These are phyloP conservation scores for Neostapfia colusana DNA, from an alignment of 176 grass and related monocot species.

Conservation along the genomic window DNA sequence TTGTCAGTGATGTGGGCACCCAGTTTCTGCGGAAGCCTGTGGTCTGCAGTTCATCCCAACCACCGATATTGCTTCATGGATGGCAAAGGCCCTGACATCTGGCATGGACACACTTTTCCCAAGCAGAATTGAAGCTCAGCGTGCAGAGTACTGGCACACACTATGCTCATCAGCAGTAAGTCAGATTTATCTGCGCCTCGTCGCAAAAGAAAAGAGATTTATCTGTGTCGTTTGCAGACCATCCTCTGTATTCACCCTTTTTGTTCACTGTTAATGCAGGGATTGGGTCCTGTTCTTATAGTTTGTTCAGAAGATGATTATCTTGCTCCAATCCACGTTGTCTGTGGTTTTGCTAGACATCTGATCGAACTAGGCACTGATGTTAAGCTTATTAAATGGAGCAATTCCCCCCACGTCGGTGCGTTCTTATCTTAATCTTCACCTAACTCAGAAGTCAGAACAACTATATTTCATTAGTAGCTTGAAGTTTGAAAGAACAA, in stretches of 20 bases:
- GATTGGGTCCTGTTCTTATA: constrained; percentile 81
- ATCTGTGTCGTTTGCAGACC: constrained; percentile 6
- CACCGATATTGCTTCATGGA: constrained; percentile 65
- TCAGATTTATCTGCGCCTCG: constrained; percentile 7
- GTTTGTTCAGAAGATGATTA: constrained; percentile 91
- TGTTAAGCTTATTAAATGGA: constrained; percentile 87
- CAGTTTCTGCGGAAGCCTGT: constrained; percentile 52
- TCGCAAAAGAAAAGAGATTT: not conserved
- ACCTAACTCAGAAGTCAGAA: constrained; percentile 3
- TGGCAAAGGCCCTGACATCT: constrained; percentile 74
- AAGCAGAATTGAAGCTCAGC: constrained; percentile 91
- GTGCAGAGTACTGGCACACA: constrained; percentile 89
- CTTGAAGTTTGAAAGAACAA: constrained; percentile 18
- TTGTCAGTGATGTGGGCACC: constrained; percentile 61
- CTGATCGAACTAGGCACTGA: constrained; percentile 70
- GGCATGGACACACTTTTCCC: constrained; percentile 84
- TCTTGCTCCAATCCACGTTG: constrained; percentile 70
- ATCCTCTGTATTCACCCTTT: constrained; percentile 7
- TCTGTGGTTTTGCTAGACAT: constrained; percentile 71
- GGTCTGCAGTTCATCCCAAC: constrained; percentile 40
- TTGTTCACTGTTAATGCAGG: constrained; percentile 50
- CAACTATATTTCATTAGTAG: not conserved
- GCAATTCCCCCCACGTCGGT: constrained; percentile 67
- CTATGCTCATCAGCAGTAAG: constrained; percentile 86
- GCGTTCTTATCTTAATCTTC: constrained; percentile 25